A percentile compares a stretch with the other conserved stretches of the same genome.
Evolutionary conservation across 1,284 basidiomycete species (phyloP).

Genomic region (Sanghuangporus weigelae): DNA sequence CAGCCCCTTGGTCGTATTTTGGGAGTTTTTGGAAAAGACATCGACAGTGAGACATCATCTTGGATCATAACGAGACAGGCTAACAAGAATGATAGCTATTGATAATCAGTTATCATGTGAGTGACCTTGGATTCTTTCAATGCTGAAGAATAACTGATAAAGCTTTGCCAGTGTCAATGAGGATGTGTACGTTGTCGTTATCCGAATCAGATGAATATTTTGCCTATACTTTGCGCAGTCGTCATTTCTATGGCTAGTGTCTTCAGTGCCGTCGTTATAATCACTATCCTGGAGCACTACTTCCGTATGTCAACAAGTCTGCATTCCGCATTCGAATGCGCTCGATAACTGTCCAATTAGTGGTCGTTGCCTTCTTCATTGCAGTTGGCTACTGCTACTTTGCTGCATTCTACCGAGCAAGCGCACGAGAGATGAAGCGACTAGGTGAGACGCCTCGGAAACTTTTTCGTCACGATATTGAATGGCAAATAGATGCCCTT

Average conservation of each 20-base stretch:
- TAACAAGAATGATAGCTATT: conserved; percentile 36
- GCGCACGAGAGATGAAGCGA: conserved; percentile 68
- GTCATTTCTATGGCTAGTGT: conserved; percentile 46
- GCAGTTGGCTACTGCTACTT: conserved; percentile 51
- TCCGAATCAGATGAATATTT: conserved; percentile 8
- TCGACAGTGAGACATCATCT: conserved; percentile 41
- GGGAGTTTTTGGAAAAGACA: conserved; percentile 60
- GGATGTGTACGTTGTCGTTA: conserved; percentile 45
- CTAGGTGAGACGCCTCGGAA: conserved; percentile 35
- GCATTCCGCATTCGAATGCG: neutral
- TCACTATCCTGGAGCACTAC: conserved; percentile 66
- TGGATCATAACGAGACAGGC: neutral
- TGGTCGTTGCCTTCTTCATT: conserved; percentile 47
- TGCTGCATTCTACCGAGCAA: conserved; percentile 57
- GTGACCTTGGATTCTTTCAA: conserved; percentile 14
- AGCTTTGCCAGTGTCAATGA: conserved; percentile 48
- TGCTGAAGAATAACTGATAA: conserved; percentile 8
- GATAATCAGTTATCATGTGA: conserved; percentile 56
- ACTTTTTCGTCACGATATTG: conserved; percentile 21
- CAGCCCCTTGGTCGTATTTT: conserved; percentile 61
- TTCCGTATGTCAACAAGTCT: conserved; percentile 43
- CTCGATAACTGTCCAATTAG: conserved; percentile 25
- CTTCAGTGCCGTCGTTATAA: conserved; percentile 56
- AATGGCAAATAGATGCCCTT: conserved; percentile 44
- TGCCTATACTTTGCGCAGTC: conserved; percentile 31